phyloP scores from a whole-genome alignment of 2,329 filamentous ascomycete genomes.

The Truncatella angustata region DNA sequence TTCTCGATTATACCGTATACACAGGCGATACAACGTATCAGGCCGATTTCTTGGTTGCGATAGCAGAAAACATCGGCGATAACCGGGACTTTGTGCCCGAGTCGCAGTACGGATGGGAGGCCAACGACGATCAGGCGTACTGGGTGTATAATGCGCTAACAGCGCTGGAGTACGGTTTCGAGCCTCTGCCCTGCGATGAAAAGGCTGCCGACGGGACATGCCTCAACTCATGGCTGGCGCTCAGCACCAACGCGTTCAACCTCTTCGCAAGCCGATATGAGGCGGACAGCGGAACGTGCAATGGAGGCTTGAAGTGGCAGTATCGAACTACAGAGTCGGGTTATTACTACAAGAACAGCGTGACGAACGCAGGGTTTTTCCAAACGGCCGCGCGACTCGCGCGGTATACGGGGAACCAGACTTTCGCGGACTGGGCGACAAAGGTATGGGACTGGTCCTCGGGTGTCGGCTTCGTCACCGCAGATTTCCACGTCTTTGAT shows the following conservation, averaged over 20 bases:
- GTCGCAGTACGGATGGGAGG: slow-evolving; percentile 26
- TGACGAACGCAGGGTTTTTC: slow-evolving; percentile 36
- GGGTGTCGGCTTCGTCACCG: slow-evolving; percentile 34
- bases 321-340: slow-evolving; percentile 56
- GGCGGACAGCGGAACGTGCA: slow-evolving; percentile 50
- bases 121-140: slow-evolving; percentile 49
- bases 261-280: slow-evolving; percentile 43
- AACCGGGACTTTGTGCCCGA: slow-evolving; percentile 22
- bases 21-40: slow-evolving; percentile 23
- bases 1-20: slow-evolving; percentile 25
- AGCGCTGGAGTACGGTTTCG: slow-evolving; percentile 43
- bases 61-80: slow-evolving; percentile 21
- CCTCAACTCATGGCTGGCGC: slow-evolving; percentile 42
- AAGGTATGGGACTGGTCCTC: slow-evolving; percentile 49
- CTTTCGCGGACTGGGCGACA: slow-evolving; percentile 56
- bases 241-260: slow-evolving; percentile 55
- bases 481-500: slow-evolving; percentile 35
- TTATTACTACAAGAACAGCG: slow-evolving; percentile 37
- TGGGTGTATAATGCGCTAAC: slow-evolving; percentile 48
- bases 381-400: slow-evolving; percentile 48
- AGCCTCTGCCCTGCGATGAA: slow-evolving; percentile 26
- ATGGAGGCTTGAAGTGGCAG: slow-evolving; percentile 59
- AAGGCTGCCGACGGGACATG: slow-evolving; percentile 31
- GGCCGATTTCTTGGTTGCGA: slow-evolving; percentile 19
- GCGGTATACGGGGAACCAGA: slow-evolving; percentile 55